A percentile compares a stretch with the other conserved stretches of the same genome.
These are phyloP conservation scores for Capsicum rhomboideum DNA, from an alignment of 257 asterid species.

Conservation along the genomic window DNA sequence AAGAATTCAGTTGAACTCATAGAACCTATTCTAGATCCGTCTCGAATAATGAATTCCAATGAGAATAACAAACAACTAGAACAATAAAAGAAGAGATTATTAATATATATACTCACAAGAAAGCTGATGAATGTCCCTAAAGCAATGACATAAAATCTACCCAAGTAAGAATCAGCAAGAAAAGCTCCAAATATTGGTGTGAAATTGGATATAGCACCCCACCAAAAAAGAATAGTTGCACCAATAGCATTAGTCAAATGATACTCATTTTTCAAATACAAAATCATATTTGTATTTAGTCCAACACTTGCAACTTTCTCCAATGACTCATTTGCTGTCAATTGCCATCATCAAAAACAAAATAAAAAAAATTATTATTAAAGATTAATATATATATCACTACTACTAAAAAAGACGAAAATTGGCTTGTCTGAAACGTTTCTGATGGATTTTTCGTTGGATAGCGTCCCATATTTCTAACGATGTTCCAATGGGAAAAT, in stretches of 20 bases:
- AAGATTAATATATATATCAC: background rate
- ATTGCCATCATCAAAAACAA: background rate
- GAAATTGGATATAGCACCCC: slow-evolving; percentile 59
- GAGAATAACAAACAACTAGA: background rate
- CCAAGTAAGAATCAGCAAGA: slow-evolving; percentile 69
- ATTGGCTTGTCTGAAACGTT: background rate
- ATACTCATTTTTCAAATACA: slow-evolving; percentile 40
- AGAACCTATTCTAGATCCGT: background rate
- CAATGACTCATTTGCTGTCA: slow-evolving; percentile 63
- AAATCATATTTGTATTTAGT: slow-evolving; percentile 49
- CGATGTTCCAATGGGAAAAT: too few species aligned
- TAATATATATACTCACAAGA: slow-evolving; percentile 19
- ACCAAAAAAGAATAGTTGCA: slow-evolving; percentile 34
- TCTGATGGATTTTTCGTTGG: background rate
- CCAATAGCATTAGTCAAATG: slow-evolving; percentile 41
- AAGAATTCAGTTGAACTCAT: background rate
- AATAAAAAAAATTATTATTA: background rate
- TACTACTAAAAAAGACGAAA: background rate
- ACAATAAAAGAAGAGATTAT: background rate
- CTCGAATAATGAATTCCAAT: background rate
- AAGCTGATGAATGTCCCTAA: slow-evolving; percentile 33
- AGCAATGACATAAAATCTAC: slow-evolving; percentile 54
- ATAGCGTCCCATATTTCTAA: background rate
- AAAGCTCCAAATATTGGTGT: slow-evolving; percentile 74
- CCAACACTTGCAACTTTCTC: slow-evolving; percentile 71